Base-by-base conservation (phyloP, 805 yeast genomes). In the Yamadazyma phyllophila region DNA sequence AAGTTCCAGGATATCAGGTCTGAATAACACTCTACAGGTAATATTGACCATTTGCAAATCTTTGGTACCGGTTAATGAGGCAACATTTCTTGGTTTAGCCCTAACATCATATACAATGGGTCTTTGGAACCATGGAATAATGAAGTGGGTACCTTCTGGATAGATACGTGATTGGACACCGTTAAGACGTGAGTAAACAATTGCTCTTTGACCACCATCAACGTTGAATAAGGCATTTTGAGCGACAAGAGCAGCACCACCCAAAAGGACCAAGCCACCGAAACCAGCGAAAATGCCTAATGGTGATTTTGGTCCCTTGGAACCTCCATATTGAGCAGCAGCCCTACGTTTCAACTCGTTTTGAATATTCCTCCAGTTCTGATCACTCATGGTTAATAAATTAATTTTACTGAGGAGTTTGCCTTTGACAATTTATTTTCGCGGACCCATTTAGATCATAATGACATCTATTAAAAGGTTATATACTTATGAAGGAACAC, bases 191-290 rank as follows among this genome's bases (percentile, higher is more conserved):
- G 96, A 89, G 65, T 94, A 94, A 32, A 94, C 79, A 60, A 94
- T 91, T 13, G 97, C 99, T 62, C 99, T 78, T 67, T 92, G 98
- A 68, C 99, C 99, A 81, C 99, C 99, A 67, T 94, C 98, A 49
- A 94, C 99, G 54, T 73, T 72, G 56, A 71, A 72, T 47, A 72
- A 63, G 15, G 76, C 75, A 48, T 71, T 71, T 44, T 69, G 74
- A 12, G 71, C 75, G 38, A 71, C 49, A 24, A 71, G 36, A 9
- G 71, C 46, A n/a, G 58, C 66, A 31, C 75, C 76, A 26, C 74
- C 76, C 48, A 72, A 58, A 27, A 66, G 51, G 26, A 71, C 43
- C 15, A 71, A 52, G 2, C 76, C 76, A 6, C 76, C 76, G 34
- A 69, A 39, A 12, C 76, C 77, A 16, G 73, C 66, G 45, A 71